These are phyloP conservation scores for Babesia divergens DNA, from an alignment of 169 alveolate species.

Conservation along the genomic window DNA sequence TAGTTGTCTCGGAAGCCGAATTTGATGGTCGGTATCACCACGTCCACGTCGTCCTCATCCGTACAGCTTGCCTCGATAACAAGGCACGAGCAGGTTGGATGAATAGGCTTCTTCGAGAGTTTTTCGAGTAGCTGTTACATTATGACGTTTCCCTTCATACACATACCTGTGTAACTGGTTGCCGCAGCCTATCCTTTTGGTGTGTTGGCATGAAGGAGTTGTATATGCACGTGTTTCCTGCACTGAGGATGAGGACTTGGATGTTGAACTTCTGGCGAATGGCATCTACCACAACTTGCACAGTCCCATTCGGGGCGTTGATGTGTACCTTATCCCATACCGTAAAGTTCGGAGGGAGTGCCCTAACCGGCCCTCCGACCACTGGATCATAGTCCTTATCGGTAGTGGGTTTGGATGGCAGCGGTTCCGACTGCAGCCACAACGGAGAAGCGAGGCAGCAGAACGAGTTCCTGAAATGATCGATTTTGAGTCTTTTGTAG, in stretches of 20 bases:
- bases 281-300: constrained; percentile 35
- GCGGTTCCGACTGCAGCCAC: constrained; percentile 87
- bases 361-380: constrained; percentile 91
- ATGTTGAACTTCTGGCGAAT: constrained; percentile 61
- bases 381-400: constrained; percentile 92
- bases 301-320: constrained; percentile 76
- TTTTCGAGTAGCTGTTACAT: constrained; percentile 79
- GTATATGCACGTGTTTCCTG: constrained; percentile 68
- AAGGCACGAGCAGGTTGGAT: constrained; percentile 72
- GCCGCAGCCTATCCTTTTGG: constrained; percentile 68
- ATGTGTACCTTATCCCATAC: constrained; percentile 95
- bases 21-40: constrained; percentile 83
- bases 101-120: constrained; percentile 67
- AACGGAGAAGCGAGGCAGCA: constrained; percentile 91
- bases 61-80: constrained; percentile 86
- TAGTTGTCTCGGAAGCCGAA: constrained; percentile 70
- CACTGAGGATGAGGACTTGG: constrained; percentile 57
- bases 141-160: constrained; percentile 85
- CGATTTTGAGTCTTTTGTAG: constrained; percentile 49
- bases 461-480: constrained; percentile 91
- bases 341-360: constrained; percentile 94
- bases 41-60: constrained; percentile 84
- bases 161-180: constrained; percentile 68
- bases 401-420: constrained; percentile 77
- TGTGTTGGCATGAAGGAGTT: constrained; percentile 52